Conservation (phyloP, 2,329 filamentous ascomycete genomes). For the Penicillium digitatum region DNA sequence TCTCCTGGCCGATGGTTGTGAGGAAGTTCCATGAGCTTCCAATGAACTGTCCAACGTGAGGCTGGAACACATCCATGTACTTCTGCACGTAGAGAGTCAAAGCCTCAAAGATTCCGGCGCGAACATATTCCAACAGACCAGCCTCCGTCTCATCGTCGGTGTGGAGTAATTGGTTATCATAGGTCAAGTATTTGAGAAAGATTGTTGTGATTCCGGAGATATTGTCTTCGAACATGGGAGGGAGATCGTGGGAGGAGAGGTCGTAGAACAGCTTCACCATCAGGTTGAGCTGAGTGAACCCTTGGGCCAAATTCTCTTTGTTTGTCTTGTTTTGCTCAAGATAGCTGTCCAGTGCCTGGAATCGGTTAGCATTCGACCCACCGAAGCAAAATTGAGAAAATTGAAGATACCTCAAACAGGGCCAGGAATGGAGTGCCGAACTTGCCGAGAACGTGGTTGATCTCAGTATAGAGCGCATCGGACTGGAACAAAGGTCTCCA, state of each 20-base stretch:
- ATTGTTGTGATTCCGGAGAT: slow-evolving; percentile 70
- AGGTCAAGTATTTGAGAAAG: slow-evolving; percentile 88
- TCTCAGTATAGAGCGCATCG: slow-evolving; percentile 87
- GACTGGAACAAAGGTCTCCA: slow-evolving; percentile 94
- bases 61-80: slow-evolving; percentile 88
- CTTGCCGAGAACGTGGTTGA: slow-evolving; percentile 86
- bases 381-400: background rate
- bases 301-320: slow-evolving; percentile 67
- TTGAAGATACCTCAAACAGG: slow-evolving; percentile 63
- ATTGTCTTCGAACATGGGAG: slow-evolving; percentile 90
- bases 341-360: slow-evolving; percentile 48
- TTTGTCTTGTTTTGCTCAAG: slow-evolving; percentile 73
- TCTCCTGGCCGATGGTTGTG: slow-evolving; percentile 78
- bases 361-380: slow-evolving; percentile 12
- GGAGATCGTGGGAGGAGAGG: slow-evolving; percentile 93
- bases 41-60: slow-evolving; percentile 77
- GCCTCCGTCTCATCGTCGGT: slow-evolving; percentile 88
- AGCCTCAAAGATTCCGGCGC: slow-evolving; percentile 88
- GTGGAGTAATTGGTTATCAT: slow-evolving; percentile 75
- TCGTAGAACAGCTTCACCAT: slow-evolving; percentile 92
- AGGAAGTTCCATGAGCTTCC: slow-evolving; percentile 86
- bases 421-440: slow-evolving; percentile 81
- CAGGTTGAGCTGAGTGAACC: slow-evolving; percentile 81
- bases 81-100: slow-evolving; percentile 89
- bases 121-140: slow-evolving; percentile 77